Base-by-base conservation (phyloP, 208 protist species). In the Zelonia costaricensis region DNA sequence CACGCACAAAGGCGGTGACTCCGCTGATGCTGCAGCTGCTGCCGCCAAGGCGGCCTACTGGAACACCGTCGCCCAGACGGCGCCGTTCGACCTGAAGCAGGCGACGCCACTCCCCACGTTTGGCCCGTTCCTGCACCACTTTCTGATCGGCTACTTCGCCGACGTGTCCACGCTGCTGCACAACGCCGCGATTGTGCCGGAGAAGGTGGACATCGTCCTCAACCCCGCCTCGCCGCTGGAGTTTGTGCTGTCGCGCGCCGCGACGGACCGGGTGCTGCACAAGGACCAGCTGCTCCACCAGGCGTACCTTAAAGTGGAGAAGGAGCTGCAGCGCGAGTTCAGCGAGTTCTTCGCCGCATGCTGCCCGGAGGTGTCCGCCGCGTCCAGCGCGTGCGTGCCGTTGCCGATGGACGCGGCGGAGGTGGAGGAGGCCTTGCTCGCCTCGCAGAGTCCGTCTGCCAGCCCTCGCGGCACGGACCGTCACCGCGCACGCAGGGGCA, bases 91-190 rank as follows among this genome's bases (percentile, higher is more conserved):
- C 20, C 63, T 93, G 27, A 62, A 51, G 56, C 76, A 84, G 49
- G 90, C 82, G 6, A 89, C 81, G 13, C 90, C 90, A 13, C 76
- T 95, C 16, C 84, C 86, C 54, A 74, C 69, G 30, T 93, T 88
- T 51, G 90, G 90, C 5, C 82, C 86, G 4, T 67, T 86, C 22
- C 25, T 86, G 4, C 67, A 64, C 10, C 78, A 86, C 2, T 93
- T 86, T 48, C 85, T 92, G 58, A 58, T 93, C 20, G 89, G 90
- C 20, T 95, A 95, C 73, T 95, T 93, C 40, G 90, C 86, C 12
- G 90, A 95, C 53, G 62, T 91, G 39, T 64, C 90, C 27, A 95
- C 90, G n/a, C 62, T 95, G 25, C 70, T 95, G 56, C 86, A 93
- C 70, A 95, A 95, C 66, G 82, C 86, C 5, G 77, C 86, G 39